Evolutionary conservation across 208 protist genomes (phyloP), one percentile per base, ranked within the genome.

Genomic region (Leishmania major): DNA sequence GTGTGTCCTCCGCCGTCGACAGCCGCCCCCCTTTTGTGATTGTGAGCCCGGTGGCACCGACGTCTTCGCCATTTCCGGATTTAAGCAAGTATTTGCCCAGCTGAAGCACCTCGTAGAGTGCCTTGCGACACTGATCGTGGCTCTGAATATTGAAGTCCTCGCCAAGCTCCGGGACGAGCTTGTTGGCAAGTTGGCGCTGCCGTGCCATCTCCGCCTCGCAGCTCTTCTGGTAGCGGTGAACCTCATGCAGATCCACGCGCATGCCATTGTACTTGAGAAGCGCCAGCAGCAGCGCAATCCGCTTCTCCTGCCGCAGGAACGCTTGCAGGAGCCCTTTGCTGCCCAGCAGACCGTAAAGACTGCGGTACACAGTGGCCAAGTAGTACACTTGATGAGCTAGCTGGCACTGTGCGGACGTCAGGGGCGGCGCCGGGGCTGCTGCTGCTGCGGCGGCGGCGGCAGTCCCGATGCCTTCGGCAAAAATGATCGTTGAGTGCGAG

Each of bases 1-100:
- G 88, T 17, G 91, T 95, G 22, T 97, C 96, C 77, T 98, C 93
- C 3, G 92, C 94, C n/a, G 96, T 98, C 57, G 95, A 98, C 25
- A 96, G 84, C 59, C 93, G 93, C n/a, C 95, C 95, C 75, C 91
- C 88, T 71, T 95, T 96, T 28, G 95, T 97, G 66, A 93, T 87
- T 47, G 72, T 89, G 28, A 96, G 37, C 1, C 86, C 79, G 6
- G 82, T 57, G 15, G 84, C 82, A 10, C 69, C 80, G 2, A 84
- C 79, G 3, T 59, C 47, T 64, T 74, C 79, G n/a, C 78, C 78
- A 31, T 66, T 81, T 66, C 45, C 74, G 3, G 43, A 57, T 15
- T 55, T 62, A 35, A 82, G 66, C 53, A 97, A 82, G 70, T 92
- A 77, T 70, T 82, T 87, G 37, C 93, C 93, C n/a, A 98, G 90